Evolutionary conservation across 192 early-diverging fungal genomes (phyloP), one percentile per base, ranked within the genome.

Genomic region (Backusella mclennaniae): DNA sequence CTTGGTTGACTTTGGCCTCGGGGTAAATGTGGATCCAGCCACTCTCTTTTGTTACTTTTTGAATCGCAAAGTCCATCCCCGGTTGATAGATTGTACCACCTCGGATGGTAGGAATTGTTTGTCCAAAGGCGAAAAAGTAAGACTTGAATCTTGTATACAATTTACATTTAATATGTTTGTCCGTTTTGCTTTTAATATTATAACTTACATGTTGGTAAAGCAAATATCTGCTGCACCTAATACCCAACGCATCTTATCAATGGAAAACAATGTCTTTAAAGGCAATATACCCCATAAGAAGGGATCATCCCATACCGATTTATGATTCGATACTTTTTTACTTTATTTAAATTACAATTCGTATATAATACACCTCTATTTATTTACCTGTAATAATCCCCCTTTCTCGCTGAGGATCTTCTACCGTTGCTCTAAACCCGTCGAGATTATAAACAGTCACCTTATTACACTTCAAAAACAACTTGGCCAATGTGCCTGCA

Each of bases 1-100:
- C 81, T 76, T 93, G 92, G 80, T 93, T 90, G 53, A 94, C 86
- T 73, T 85, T 89, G 38, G 87, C 94, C 76, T 97, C 96, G 6
- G 96, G 93, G 73, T 95, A 97, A n/a, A 97, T 85, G 67, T 97
- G 96, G 42, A 97, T 86, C 96, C 96, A 97, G 15, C 83, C 79
- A 73, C 90, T 89, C 23, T 90, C 87, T 63, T 63, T 23, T 12
- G 21, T 63, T 26, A 94, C 80, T 69, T 87, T 84, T 11, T 90
- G 83, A 41, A 96, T 80, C 6, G 92, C 95, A 75, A 88, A 88
- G 81, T 97, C 92, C 49, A 97, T 86, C 0, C 90, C 90, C 33
- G 93, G 92, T 79, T 97, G 96, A 80, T 94, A 91, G 41, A 97
- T 91, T 0, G 94, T 94, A 69, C 82, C 90, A 67, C 96, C 96